Evolutionary conservation across 1,139 yeast species (phyloP).

Genomic region (Suhomyces ambrosiae): DNA sequence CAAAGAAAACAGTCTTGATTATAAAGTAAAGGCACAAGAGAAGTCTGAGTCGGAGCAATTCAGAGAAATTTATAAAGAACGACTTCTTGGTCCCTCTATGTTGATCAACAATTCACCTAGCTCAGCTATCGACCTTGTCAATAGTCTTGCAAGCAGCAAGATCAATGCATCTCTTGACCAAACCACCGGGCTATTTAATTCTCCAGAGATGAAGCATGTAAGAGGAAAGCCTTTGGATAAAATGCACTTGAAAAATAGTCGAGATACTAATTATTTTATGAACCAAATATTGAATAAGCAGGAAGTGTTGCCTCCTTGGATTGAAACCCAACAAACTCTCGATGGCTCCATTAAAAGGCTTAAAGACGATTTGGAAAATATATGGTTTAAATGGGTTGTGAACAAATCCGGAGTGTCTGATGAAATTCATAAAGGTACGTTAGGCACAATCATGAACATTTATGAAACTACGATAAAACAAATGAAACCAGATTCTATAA

Average conservation of each 20-base stretch:
- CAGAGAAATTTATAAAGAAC: conserved; percentile 62
- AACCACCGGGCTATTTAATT: conserved; percentile 62
- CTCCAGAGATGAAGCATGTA: conserved; percentile 46
- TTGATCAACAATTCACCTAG: conserved; percentile 42
- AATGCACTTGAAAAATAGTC: conserved; percentile 62
- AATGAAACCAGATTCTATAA: conserved; percentile 2
- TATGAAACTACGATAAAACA: conserved; percentile 6
- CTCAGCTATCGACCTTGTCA: conserved; percentile 48
- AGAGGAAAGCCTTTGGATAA: conserved; percentile 63
- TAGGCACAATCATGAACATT: conserved; percentile 1
- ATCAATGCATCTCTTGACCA: conserved; percentile 73
- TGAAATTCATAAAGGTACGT: conserved; percentile 2
- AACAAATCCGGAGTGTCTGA: conserved; percentile 18
- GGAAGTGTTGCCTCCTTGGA: conserved; percentile 86
- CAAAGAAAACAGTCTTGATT: conserved; percentile 67
- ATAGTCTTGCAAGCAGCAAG: conserved; percentile 69
- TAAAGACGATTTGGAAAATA: conserved; percentile 43
- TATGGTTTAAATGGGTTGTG: conserved; percentile 46
- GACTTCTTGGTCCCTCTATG: conserved; percentile 61
- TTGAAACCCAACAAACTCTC: conserved; percentile 71
- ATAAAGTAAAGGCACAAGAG: conserved; percentile 47
- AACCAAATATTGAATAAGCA: conserved; percentile 67
- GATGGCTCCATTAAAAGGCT: conserved; percentile 48
- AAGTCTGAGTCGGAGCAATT: conserved; percentile 52
- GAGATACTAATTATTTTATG: conserved; percentile 46